phyloP scores from a whole-genome alignment of 179 eudicot species.

The Beta corolliflora region DNA sequence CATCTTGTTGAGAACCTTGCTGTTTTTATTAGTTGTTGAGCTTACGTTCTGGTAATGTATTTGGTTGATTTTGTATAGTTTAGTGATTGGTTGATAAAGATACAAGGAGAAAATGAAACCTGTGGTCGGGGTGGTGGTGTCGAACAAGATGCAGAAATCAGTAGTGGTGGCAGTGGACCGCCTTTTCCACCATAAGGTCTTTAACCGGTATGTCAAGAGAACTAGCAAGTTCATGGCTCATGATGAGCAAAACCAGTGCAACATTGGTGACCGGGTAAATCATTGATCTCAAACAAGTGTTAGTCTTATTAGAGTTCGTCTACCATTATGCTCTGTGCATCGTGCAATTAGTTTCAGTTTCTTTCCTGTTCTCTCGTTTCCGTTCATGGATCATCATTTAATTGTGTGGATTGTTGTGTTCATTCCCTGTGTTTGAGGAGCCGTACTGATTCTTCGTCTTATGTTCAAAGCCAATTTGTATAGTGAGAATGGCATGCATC shows the following conservation, averaged over 20 bases:
- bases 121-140: constrained; percentile 75
- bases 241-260: constrained; percentile 76
- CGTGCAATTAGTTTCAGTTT: too few relatives aligned
- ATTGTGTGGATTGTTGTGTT: neutral
- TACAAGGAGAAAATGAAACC: constrained; percentile 61
- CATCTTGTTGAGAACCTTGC: neutral
- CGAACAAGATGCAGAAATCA: constrained; percentile 95
- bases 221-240: constrained; percentile 96
- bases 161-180: constrained; percentile 91
- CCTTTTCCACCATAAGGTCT: constrained; percentile 66
- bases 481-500: neutral
- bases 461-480: neutral
- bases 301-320: too few relatives aligned
- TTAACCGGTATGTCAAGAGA: constrained; percentile 73
- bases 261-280: constrained; percentile 78
- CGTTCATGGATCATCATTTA: too few relatives aligned
- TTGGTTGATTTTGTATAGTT: neutral
- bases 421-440: neutral
- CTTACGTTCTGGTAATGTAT: neutral
- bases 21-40: neutral
- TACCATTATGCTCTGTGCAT: too few relatives aligned
- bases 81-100: constrained; percentile 11
- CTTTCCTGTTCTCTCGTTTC: too few relatives aligned
- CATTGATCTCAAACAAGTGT: neutral
- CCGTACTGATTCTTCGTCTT: neutral